Conservation (phyloP, 805 yeast genomes). For the Hanseniaspora meyeri region DNA sequence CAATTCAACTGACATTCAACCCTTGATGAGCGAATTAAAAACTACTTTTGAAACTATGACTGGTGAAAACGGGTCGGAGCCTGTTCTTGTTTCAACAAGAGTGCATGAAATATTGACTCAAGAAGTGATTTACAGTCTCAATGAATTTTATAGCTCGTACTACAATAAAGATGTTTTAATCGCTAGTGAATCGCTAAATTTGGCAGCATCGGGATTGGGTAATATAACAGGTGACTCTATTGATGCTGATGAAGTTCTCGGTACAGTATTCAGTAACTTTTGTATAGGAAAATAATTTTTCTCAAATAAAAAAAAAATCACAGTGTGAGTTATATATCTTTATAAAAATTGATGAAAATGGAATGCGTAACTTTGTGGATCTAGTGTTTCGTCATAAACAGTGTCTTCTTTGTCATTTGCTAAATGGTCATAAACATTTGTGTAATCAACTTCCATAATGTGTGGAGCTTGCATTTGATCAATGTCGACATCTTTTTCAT, state of each 20-base stretch:
- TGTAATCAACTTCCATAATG: neutral
- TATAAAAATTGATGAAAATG: neutral
- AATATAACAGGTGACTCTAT: constrained; percentile 81
- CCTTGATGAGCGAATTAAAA: constrained; percentile 33
- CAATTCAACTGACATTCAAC: constrained; percentile 41
- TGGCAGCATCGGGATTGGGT: constrained; percentile 77
- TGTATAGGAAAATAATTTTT: constrained; percentile 78
- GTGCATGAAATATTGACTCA: constrained; percentile 60
- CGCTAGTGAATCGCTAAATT: constrained; percentile 63
- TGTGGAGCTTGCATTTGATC: too few species aligned
- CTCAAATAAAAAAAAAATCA: too few species aligned
- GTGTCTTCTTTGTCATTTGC: neutral
- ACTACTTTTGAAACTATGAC: constrained; percentile 38
- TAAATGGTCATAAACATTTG: neutral
- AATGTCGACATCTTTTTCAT: neutral
- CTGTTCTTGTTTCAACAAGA: constrained; percentile 61
- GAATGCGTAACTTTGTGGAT: neutral
- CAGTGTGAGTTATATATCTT: neutral
- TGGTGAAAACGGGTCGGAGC: constrained; percentile 40
- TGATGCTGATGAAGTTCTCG: constrained; percentile 81
- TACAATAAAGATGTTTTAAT: constrained; percentile 53
- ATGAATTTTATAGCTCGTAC: constrained; percentile 43
- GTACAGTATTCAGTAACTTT: constrained; percentile 80
- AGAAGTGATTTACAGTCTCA: constrained; percentile 66
- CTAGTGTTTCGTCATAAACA: neutral